Percentiles rank a stretch among this genome's conserved stretches.
Conservation (phyloP, 139 green algal genomes). For the Coelastrella sp. region DNA sequence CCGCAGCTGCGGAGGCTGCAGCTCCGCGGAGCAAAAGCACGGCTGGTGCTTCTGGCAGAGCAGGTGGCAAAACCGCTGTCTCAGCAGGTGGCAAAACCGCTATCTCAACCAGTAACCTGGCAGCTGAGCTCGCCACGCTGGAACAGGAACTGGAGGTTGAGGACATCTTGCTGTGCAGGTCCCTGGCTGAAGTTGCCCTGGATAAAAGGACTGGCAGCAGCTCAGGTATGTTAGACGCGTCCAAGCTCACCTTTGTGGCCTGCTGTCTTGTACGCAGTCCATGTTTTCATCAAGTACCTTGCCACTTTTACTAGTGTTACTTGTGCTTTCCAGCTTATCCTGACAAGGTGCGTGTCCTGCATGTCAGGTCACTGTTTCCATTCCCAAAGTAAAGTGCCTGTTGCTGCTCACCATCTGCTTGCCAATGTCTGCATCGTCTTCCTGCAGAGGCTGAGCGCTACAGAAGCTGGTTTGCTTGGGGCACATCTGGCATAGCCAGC, state of each 20-base stretch:
- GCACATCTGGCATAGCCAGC: conserved; percentile 52
- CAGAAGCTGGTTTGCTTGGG: conserved; percentile 68
- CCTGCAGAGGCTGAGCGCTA: conserved; percentile 31
- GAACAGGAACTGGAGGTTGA: conserved; percentile 60
- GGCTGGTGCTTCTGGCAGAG: too few species aligned
- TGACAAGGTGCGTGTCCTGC: too few species aligned
- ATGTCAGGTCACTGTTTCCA: too few species aligned
- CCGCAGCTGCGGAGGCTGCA: not conserved
- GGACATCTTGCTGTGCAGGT: conserved; percentile 62
- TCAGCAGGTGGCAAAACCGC: not conserved
- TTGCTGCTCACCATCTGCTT: too few species aligned
- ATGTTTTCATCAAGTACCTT: too few species aligned
- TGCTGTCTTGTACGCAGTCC: too few species aligned
- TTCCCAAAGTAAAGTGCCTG: too few species aligned
- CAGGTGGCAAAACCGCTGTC: not conserved
- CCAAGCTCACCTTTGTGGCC: not conserved
- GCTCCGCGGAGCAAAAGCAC: too few species aligned
- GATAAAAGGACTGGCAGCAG: conserved; percentile 36
- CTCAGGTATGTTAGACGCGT: not conserved
- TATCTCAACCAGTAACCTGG: not conserved
- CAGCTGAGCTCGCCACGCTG: conserved; percentile 54
- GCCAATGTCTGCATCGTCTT: not conserved
- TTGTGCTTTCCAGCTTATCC: too few species aligned
- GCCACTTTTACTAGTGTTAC: too few species aligned
- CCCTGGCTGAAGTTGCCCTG: conserved; percentile 57